phyloP scores from a whole-genome alignment of 176 grass and related monocot genomes.

The Alloteropsis semialata region DNA sequence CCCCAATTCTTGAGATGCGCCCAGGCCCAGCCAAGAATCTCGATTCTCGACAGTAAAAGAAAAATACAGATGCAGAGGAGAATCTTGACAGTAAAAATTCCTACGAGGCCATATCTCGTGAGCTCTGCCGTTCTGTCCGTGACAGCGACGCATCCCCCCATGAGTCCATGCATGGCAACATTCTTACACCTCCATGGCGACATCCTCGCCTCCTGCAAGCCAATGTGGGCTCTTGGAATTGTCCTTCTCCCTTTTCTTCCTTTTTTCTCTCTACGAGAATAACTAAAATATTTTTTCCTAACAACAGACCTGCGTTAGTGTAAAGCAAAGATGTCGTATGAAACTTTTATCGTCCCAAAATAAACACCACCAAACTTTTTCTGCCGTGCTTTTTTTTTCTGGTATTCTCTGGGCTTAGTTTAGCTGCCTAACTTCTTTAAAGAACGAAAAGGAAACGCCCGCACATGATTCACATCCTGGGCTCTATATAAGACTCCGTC shows the following conservation, averaged over 20 bases:
- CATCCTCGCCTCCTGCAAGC: constrained; percentile 14
- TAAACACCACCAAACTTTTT: no score
- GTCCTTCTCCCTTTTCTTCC: neutral
- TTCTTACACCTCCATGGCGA: constrained; percentile 49
- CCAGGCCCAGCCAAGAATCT: neutral
- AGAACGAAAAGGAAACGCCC: neutral
- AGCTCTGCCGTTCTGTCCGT: neutral
- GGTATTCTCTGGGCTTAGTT: neutral
- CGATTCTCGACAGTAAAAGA: neutral
- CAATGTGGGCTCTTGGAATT: neutral
- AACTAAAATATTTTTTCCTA: neutral
- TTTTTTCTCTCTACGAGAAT: neutral
- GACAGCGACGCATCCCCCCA: constrained; percentile 19
- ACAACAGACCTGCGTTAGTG: neutral
- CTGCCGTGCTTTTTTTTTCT: neutral
- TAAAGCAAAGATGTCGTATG: neutral
- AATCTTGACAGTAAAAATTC: neutral
- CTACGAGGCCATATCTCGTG: neutral
- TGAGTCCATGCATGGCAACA: constrained; percentile 33
- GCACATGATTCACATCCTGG: constrained; percentile 15
- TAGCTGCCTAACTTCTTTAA: neutral
- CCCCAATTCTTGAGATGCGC: neutral
- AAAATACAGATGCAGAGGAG: neutral
- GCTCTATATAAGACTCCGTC: constrained; percentile 1
- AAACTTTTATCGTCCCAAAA: no score